Percentiles rank a stretch among this genome's conserved stretches.
Conservation (phyloP, 345 rosid species). For the Linum tenue region DNA sequence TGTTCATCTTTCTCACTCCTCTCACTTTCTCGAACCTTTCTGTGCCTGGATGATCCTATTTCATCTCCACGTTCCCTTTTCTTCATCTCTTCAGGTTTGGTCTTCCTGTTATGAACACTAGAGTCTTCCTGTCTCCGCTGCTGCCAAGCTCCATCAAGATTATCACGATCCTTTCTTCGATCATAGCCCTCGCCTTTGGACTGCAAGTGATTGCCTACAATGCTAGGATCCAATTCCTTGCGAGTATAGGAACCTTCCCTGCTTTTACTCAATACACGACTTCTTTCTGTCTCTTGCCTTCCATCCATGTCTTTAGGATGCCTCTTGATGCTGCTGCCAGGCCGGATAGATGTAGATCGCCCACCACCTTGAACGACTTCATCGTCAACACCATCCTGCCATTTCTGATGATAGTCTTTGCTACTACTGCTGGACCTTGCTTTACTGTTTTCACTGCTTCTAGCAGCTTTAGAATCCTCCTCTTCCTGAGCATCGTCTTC, state of each 20-base stretch:
- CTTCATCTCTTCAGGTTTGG: constrained; percentile 55
- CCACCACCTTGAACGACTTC: constrained; percentile 68
- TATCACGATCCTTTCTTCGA: constrained; percentile 58
- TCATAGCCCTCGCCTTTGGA: constrained; percentile 52
- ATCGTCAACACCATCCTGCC: constrained; percentile 63
- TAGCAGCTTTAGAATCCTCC: constrained; percentile 66
- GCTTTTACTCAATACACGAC: constrained; percentile 30
- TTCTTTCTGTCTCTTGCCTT: constrained; percentile 58
- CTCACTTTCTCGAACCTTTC: constrained; percentile 58
- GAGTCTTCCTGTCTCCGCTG: constrained; percentile 56
- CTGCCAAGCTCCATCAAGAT: constrained; percentile 53
- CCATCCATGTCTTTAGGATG: constrained; percentile 46
- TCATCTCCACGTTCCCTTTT: constrained; percentile 72
- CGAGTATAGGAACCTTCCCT: constrained; percentile 49
- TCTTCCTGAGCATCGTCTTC: constrained; percentile 42
- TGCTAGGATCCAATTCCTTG: constrained; percentile 47
- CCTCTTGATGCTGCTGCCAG: constrained; percentile 32
- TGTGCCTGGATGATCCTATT: constrained; percentile 47
- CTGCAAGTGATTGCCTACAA: constrained; percentile 25
- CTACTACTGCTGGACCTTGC: constrained; percentile 77
- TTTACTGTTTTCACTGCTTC: constrained; percentile 89
- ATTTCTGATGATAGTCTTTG: constrained; percentile 43
- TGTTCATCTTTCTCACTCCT: constrained; percentile 59
- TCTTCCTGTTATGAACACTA: constrained; percentile 32
- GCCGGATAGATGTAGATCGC: constrained; percentile 30